Evolutionary conservation across 2,329 filamentous ascomycete species (phyloP), one percentile per base, ranked within the genome.

Genomic region (Diplodia scrobiculata): DNA sequence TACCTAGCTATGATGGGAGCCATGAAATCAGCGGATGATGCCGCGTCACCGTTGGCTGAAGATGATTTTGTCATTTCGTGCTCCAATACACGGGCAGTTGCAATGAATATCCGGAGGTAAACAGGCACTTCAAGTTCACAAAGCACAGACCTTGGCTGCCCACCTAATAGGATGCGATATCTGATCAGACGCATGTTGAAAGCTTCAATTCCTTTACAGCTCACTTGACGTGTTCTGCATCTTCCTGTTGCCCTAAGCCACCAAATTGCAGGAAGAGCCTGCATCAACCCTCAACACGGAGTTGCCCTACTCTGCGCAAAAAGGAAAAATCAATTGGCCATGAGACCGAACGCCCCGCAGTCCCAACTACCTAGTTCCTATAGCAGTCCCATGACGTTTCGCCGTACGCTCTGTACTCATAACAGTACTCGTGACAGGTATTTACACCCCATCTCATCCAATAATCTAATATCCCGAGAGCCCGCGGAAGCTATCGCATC

Each of bases 401-500:
- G 63, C 63, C 63, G 63, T 65, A 41, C 51, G 53, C 51, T 58
- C 58, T 36, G 58, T 62, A 51, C 58, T 65, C 63, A 58, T 65
- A 55, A 65, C 52, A 65, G 51, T 58, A 58, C 52, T 55, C 63
- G 29, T 65, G 52, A 65, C 51, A 65, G 45, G 52, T 65, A 65
- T 65, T 14, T 58, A 65, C 63, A 65, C 50, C 52, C 52, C n/a
- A 38, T 50, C 45, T 58, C 52, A 51, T 65, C 29, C 38, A 38
- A 38, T 27, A 27, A 27, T 63, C 60, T 63, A 58, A 58, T 32
- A 25, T 34, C 38, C 41, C n/a, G 48, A 47, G 48, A 25, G 51
- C 17, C 29, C 36, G 45, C n/a, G 19, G 58, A 36, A 14, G 14
- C n/a, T 13, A 3, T 36, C 25, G 6, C 41, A 13, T 50, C 14